Base-by-base conservation (phyloP, 345 rosid species). In the Corchorus olitorius region DNA sequence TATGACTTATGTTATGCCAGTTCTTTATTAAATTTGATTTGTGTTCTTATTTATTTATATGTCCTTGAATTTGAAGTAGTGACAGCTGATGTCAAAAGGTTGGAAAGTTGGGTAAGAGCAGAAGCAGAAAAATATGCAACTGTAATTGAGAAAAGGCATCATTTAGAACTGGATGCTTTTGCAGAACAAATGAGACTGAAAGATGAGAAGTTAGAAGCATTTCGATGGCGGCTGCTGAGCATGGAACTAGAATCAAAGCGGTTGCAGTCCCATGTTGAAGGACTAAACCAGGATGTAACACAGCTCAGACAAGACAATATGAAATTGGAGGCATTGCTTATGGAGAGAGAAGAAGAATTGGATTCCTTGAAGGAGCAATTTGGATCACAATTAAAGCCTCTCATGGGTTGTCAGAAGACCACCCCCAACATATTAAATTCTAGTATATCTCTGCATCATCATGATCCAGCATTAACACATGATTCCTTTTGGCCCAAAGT, bases 201-300 rank as follows among this genome's bases (percentile, higher is more conserved):
- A 82, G 97, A 92, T 67, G 97, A 96, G 80, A 93, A 89, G 70
- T 73, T 93, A 69, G 97, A 93, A 86, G 87, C 88, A 65, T 83
- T 81, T 49, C 92, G 86, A n/a, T 88, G 92, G 97, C 86, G 80
- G 80, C 70, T 88, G 75, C 83, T 91, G 83, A 90, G 94, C 86
- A 84, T 85, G 87, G 97, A 96, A 72, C 76, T 91, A 60, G 99
- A 96, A 82, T 85, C 92, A 61, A 91, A 88, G 86, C 85, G 87
- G 61, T 75, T 91, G 78, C 87, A 86, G 79, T 84, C 97, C 76
- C 89, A 89, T 73, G 79, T 83, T 14, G 93, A 96, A 83, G 86
- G 85, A 75, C 64, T 89, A 68, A 86, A 85, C 81, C 84, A 79
- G 60, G 94, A 91, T 68, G 63, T 89, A 59, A 82, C 89, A 60